These are phyloP conservation scores for Artemisia tridentata DNA, from an alignment of 129 eudicot genomes.

Conservation along the genomic window DNA sequence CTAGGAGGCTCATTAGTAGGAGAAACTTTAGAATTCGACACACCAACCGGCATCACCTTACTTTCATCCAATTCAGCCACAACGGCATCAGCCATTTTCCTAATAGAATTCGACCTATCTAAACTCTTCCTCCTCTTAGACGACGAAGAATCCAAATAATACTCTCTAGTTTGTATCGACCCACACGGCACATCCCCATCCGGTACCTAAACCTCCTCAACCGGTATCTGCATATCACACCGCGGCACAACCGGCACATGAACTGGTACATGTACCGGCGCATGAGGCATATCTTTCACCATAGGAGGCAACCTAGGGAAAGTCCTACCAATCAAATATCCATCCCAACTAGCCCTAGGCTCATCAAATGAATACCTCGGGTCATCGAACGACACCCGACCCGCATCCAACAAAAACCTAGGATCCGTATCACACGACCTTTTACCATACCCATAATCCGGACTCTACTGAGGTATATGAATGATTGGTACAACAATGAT, in stretches of 20 bases:
- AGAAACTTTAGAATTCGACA: not conserved
- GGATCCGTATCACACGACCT: constrained; percentile 91
- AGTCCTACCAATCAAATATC: constrained; percentile 59
- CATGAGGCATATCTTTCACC: constrained; percentile 62
- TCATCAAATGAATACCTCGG: constrained; percentile 82
- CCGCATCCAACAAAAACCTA: constrained; percentile 77
- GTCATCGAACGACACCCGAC: constrained; percentile 82
- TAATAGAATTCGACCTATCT: constrained; percentile 76
- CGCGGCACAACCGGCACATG: constrained; percentile 37
- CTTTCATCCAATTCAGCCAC: constrained; percentile 79
- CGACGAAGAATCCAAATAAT: constrained; percentile 82
- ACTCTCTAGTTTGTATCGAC: constrained; percentile 72
- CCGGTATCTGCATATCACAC: constrained; percentile 66
- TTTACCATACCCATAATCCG: constrained; percentile 84
- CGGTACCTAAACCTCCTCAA: constrained; percentile 37
- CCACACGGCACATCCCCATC: constrained; percentile 71
- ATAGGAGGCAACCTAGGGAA: constrained; percentile 73
- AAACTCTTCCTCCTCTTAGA: constrained; percentile 80
- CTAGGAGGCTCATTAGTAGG: constrained; percentile 34
- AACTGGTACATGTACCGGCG: constrained; percentile 23
- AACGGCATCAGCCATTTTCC: constrained; percentile 78
- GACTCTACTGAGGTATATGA: no score
- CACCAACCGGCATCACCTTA: constrained; percentile 33
- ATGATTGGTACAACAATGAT: no score
- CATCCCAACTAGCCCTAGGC: constrained; percentile 98